Evolutionary conservation across 495 filamentous ascomycete species (phyloP).

Genomic region (Penicillium fimorum): DNA sequence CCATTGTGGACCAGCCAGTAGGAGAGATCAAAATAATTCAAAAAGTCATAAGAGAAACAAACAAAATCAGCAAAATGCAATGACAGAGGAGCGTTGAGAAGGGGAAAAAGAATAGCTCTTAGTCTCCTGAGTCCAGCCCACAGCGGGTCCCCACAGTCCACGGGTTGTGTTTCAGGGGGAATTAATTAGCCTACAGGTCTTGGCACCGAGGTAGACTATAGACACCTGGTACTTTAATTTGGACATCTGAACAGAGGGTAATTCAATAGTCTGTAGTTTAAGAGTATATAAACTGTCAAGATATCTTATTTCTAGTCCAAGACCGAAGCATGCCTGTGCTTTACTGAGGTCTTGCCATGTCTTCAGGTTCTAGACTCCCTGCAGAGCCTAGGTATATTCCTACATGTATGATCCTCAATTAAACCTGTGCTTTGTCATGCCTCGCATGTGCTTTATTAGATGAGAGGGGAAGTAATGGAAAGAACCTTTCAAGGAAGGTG

Average conservation of each 20-base stretch:
- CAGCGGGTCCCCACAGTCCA: slow-evolving; percentile 22
- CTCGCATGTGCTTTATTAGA: no score
- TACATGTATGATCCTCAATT: no score
- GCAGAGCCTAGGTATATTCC: no score
- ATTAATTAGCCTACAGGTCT: background rate
- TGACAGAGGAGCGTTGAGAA: background rate
- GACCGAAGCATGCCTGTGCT: no score
- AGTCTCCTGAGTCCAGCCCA: slow-evolving; percentile 30
- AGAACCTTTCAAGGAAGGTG: background rate
- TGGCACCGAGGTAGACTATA: background rate
- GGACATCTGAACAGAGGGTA: no score
- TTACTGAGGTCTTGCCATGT: no score
- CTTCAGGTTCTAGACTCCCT: no score
- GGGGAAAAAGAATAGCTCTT: slow-evolving; percentile 13
- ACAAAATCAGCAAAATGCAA: slow-evolving; percentile 7
- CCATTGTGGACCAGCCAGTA: slow-evolving; percentile 39
- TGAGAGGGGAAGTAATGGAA: background rate
- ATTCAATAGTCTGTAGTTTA: no score
- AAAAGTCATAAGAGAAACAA: slow-evolving; percentile 10
- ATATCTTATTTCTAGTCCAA: no score
- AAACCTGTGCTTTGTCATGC: no score
- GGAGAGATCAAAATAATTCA: slow-evolving; percentile 20
- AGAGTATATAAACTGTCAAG: no score
- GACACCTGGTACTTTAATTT: no score
- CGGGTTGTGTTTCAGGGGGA: slow-evolving; percentile 29